phyloP scores from a whole-genome alignment of 2,329 filamentous ascomycete genomes.

The Phialocephala sp. region DNA sequence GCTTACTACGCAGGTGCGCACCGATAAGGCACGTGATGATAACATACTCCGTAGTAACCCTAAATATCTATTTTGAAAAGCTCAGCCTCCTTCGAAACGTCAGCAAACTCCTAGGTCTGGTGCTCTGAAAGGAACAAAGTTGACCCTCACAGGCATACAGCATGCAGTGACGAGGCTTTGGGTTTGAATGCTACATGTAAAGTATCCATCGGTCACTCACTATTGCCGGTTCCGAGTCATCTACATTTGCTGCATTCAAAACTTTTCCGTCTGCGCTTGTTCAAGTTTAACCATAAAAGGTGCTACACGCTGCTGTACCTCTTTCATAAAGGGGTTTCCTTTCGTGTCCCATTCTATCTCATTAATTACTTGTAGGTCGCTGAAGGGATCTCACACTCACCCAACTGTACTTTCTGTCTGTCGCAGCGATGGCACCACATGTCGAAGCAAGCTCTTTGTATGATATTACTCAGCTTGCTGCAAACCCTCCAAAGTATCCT shows the following conservation, averaged over 20 bases:
- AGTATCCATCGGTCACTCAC: not conserved
- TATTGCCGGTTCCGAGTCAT: not conserved
- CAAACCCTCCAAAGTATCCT: conserved; percentile 86
- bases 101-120: conserved; percentile 4
- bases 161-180: not conserved
- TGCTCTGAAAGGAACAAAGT: not conserved
- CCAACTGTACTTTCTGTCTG: not conserved
- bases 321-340: not conserved
- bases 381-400: not conserved
- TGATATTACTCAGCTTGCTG: conserved; percentile 78
- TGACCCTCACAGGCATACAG: not conserved
- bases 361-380: not conserved
- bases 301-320: too few relatives aligned
- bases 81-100: conserved; percentile 10
- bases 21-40: conserved; percentile 2
- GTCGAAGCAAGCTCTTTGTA: conserved; percentile 85
- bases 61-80: too few relatives aligned
- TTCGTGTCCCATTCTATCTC: not conserved
- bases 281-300: too few relatives aligned
- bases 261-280: not conserved
- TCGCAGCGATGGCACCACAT: conserved; percentile 21
- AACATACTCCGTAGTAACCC: not conserved
- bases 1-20: too few relatives aligned
- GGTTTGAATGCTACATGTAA: conserved; percentile 1
- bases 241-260: not conserved